Conservation (phyloP, 2,329 filamentous ascomycete species). For the Colletotrichum destructivum region DNA sequence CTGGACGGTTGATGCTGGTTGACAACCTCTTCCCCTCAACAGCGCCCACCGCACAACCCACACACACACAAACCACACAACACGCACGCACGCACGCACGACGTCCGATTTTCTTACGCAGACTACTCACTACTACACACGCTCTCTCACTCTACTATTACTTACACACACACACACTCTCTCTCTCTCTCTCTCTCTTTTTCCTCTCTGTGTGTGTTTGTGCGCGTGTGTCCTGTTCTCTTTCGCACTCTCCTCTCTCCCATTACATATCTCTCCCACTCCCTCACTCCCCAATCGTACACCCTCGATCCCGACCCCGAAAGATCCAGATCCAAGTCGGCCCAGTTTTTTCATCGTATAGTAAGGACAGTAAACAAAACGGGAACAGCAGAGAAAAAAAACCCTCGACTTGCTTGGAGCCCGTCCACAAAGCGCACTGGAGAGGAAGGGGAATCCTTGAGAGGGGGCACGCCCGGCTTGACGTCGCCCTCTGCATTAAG, state of each 20-base stretch:
- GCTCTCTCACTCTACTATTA: neutral
- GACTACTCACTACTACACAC: neutral
- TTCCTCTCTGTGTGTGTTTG: no score
- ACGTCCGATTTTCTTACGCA: slow-evolving; percentile 10
- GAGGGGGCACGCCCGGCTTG: slow-evolving; percentile 41
- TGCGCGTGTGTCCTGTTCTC: no score
- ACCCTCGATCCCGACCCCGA: slow-evolving; percentile 25
- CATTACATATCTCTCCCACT: slow-evolving; percentile 1
- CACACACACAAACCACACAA: neutral
- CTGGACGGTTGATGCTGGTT: slow-evolving; percentile 35
- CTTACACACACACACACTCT: neutral
- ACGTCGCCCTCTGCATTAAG: slow-evolving; percentile 44
- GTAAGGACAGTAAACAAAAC: slow-evolving; percentile 21
- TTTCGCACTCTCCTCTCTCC: neutral
- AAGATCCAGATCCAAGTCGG: slow-evolving; percentile 31
- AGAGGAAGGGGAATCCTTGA: slow-evolving; percentile 40
- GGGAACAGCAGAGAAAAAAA: slow-evolving; percentile 17
- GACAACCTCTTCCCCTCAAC: neutral
- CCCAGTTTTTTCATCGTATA: slow-evolving; percentile 23
- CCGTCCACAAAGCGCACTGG: slow-evolving; percentile 23
- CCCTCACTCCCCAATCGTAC: slow-evolving; percentile 18
- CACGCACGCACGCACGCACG: neutral
- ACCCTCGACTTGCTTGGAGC: slow-evolving; percentile 27
- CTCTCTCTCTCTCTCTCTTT: neutral
- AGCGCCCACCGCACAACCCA: no score